Percentiles rank a stretch among this genome's conserved stretches.
These are phyloP conservation scores for Colletotrichum kahawae DNA, from an alignment of 2,329 filamentous ascomycete genomes.

Conservation along the genomic window DNA sequence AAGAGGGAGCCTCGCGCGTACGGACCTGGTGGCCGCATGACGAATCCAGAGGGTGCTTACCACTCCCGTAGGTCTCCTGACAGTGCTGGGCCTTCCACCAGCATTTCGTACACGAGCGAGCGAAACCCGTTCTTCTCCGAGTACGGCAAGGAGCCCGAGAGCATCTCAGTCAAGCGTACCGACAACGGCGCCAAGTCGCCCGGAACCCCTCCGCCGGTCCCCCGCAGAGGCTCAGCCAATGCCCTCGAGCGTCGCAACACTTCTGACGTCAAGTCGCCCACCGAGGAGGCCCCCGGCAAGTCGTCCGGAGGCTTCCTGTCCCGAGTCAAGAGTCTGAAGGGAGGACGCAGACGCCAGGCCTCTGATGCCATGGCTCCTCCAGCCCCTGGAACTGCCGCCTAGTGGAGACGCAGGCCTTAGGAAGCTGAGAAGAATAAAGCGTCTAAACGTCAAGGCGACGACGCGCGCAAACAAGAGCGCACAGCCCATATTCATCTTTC, in stretches of 20 bases:
- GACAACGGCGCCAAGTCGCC: conserved; percentile 47
- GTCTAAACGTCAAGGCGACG: background rate
- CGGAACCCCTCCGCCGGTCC: conserved; percentile 62
- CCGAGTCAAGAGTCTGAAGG: conserved; percentile 83
- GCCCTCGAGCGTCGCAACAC: conserved; percentile 70
- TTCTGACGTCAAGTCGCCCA: conserved; percentile 52
- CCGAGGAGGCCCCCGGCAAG: conserved; percentile 48
- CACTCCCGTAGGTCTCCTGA: conserved; percentile 45
- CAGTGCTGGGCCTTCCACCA: conserved; percentile 35
- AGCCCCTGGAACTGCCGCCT: conserved; percentile 44
- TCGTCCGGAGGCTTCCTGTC: conserved; percentile 68
- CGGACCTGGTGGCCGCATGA: conserved; percentile 62
- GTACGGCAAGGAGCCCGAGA: conserved; percentile 64
- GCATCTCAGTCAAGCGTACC: conserved; percentile 49
- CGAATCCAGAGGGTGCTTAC: conserved; percentile 58
- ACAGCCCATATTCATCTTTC: background rate
- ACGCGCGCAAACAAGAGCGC: background rate
- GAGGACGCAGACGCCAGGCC: conserved; percentile 53
- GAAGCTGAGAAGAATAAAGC: background rate
- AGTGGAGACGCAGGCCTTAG: conserved; percentile 28
- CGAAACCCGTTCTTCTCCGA: conserved; percentile 86
- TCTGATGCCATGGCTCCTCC: conserved; percentile 22
- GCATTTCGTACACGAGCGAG: conserved; percentile 45
- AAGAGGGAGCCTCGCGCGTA: conserved; percentile 71
- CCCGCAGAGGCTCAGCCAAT: conserved; percentile 37